A percentile compares a stretch with the other conserved stretches of the same genome.
These are phyloP conservation scores for Clavariopsis aquatica DNA, from an alignment of 495 filamentous ascomycete species.

Conservation along the genomic window DNA sequence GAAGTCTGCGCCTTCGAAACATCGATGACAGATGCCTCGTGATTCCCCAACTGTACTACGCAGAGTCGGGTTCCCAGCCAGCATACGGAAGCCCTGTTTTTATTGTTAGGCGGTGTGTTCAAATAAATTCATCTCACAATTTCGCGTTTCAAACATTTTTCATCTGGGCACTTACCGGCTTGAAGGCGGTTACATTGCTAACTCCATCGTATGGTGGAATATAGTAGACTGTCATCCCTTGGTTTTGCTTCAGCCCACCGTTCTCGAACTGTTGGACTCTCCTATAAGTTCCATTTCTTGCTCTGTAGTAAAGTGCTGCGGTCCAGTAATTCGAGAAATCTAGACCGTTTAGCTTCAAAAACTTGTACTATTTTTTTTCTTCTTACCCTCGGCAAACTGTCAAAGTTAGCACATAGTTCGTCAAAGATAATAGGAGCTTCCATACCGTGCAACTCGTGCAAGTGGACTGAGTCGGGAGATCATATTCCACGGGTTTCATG, in stretches of 20 bases:
- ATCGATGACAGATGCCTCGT: slow-evolving; percentile 51
- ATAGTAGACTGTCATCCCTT: slow-evolving; percentile 36
- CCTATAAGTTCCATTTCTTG: slow-evolving; percentile 30
- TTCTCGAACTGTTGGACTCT: slow-evolving; percentile 31
- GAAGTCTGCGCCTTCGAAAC: slow-evolving; percentile 40
- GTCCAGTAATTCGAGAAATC: slow-evolving; percentile 37
- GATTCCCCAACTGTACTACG: slow-evolving; percentile 21
- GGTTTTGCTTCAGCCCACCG: slow-evolving; percentile 18
- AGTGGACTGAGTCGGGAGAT: slow-evolving; percentile 11
- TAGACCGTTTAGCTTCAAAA: neutral
- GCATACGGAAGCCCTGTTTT: slow-evolving; percentile 33
- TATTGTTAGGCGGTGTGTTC: neutral
- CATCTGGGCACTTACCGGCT: slow-evolving; percentile 25
- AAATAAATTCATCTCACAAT: neutral
- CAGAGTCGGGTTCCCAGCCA: slow-evolving; percentile 29
- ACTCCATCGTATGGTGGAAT: slow-evolving; percentile 34
- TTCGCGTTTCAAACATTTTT: neutral
- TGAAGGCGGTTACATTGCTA: slow-evolving; percentile 34
- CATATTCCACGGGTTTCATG: slow-evolving; percentile 30
- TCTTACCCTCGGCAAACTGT: neutral
- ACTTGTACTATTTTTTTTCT: neutral
- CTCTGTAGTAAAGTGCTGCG: slow-evolving; percentile 26
- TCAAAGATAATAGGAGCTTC: neutral
- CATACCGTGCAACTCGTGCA: slow-evolving; percentile 32
- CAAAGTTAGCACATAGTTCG: neutral